Evolutionary conservation across 441 rosid genomes (phyloP).

Genomic region (Adansonia gregorii): DNA sequence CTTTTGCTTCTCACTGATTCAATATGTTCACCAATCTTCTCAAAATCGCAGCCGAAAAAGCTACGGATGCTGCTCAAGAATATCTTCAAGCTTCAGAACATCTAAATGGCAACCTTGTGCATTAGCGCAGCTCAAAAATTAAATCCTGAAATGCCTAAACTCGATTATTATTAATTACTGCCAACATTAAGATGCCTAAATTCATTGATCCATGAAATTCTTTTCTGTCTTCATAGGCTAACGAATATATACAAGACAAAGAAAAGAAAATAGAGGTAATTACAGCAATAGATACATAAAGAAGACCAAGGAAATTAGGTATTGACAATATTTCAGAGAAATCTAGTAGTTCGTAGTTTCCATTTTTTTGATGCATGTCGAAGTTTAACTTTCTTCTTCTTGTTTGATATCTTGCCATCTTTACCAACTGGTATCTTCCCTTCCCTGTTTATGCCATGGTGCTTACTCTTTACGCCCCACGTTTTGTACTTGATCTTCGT

Average conservation of each 20-base stretch:
- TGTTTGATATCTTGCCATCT: conserved; percentile 47
- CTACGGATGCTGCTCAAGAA: too few species aligned
- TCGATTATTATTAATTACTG: too few species aligned
- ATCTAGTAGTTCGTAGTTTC: conserved; percentile 25
- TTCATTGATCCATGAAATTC: background rate
- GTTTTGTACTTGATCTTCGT: conserved; percentile 38
- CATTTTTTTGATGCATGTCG: conserved; percentile 33
- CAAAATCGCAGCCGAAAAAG: too few species aligned
- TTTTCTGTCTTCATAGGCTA: background rate
- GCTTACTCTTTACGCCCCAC: conserved; percentile 47
- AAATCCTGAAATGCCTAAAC: too few species aligned
- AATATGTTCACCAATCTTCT: too few species aligned
- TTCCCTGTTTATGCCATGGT: conserved; percentile 34
- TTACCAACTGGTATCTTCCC: conserved; percentile 40
- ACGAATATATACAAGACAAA: background rate
- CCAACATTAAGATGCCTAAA: too few species aligned
- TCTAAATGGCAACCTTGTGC: too few species aligned
- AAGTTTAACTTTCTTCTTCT: conserved; percentile 53
- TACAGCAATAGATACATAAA: background rate
- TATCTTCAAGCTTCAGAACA: too few species aligned
- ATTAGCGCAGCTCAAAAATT: too few species aligned
- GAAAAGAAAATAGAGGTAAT: background rate
- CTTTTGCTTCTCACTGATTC: too few species aligned
- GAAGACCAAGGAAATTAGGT: background rate
- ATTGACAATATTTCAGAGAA: background rate